phyloP scores from a whole-genome alignment of 305 asterid genomes.

The Stenogyne calaminthoides region DNA sequence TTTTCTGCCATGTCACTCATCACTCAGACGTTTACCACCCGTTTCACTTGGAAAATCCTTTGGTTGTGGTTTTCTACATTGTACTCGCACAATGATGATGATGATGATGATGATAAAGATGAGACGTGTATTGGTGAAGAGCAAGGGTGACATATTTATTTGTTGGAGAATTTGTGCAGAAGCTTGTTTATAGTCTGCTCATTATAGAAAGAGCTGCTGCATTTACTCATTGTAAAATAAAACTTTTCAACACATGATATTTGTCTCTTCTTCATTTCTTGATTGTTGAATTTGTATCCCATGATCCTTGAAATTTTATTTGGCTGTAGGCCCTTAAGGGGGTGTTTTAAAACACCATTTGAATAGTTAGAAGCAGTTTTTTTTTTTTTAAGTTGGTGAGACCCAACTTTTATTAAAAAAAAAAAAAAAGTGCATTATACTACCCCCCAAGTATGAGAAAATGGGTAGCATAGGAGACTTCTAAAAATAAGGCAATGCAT shows the following conservation, averaged over 20 bases:
- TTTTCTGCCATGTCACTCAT: neutral
- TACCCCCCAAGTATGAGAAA: neutral
- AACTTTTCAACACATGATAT: neutral
- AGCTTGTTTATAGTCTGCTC: neutral
- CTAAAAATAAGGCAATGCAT: neutral
- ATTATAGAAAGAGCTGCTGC: slow-evolving; percentile 2
- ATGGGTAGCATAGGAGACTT: neutral
- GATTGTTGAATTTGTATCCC: slow-evolving; percentile 13
- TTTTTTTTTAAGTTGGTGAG: too few relatives aligned
- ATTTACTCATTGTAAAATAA: too few relatives aligned
- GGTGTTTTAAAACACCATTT: too few relatives aligned
- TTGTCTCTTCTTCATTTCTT: neutral
- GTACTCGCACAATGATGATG: neutral
- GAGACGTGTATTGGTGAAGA: neutral
- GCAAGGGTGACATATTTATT: neutral
- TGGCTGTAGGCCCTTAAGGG: neutral
- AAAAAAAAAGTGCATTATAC: too few relatives aligned
- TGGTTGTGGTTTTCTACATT: slow-evolving; percentile 3
- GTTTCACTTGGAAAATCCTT: neutral
- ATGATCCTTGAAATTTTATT: neutral
- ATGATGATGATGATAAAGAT: neutral
- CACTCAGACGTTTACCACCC: neutral
- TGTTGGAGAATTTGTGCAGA: neutral
- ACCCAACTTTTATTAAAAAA: too few relatives aligned
- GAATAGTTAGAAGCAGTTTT: too few relatives aligned